Evolutionary conservation across 768 basidiomycete species (phyloP), one percentile per base, ranked within the genome.

Genomic region (Lentinula detonsa): DNA sequence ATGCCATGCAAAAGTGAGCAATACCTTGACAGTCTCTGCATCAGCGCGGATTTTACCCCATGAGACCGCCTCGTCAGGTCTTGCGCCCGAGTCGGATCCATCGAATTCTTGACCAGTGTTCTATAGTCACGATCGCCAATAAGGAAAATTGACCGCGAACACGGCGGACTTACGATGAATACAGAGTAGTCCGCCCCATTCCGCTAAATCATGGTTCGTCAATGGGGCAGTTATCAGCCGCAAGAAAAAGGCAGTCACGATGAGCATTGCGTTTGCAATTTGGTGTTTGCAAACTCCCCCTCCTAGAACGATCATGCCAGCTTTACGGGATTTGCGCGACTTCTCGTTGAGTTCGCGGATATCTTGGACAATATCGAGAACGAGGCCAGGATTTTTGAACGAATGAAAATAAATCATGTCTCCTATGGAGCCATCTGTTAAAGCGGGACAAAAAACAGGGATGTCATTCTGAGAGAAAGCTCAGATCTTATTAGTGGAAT

Each of bases 391-490:
- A 48, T 83, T 84, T 63, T 85, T 83, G 81, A 95, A 99, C 11
- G 95, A 95, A 75, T 98, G 97, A 72, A 98, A 98, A 75, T 98
- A 99, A 42, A 98, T 88, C 95, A 98, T 98, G 73, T 99, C 97
- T 60, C 97, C 97, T 60, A 99, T 82, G 0, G 97, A 98, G 10
- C 97, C 97, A 69, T 99, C 97, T 31, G 97, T 99, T 52, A 99
- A 76, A 1, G 97, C 97, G 23, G 97, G 97, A 72, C 97, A 99
- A 76, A 98, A 99, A 51, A 98, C 94, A 7, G 97, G 97, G 60
- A 98, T 98, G 66, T 98, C 80, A 74, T 99, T 98, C 97, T 99
- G 74, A 50, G 66, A 31, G 56, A 57, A 39, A 56, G 63, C 61
- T 62, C n/a, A 67, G 56, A 64, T 66, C 16, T 64, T 43, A 35